Evolutionary conservation across 2,329 filamentous ascomycete genomes (phyloP).

Genomic region (Aspergillus sp.): DNA sequence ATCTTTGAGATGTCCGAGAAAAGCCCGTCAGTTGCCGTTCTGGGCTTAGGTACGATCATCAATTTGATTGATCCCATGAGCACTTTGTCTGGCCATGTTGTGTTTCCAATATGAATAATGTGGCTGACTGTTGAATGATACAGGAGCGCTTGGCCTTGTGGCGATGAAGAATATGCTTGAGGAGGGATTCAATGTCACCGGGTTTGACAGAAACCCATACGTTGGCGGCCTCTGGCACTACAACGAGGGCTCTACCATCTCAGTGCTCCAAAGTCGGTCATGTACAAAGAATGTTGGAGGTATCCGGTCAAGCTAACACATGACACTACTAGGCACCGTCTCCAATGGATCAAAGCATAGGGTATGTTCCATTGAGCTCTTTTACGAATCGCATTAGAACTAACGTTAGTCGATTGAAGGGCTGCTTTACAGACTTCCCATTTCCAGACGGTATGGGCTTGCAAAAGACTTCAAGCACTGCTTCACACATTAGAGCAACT

Average conservation of each 20-base stretch:
- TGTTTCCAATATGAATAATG: neutral
- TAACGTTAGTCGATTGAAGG: neutral
- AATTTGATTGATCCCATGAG: neutral
- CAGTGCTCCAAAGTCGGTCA: conserved; percentile 29
- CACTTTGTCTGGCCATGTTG: neutral
- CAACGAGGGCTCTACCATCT: conserved; percentile 31
- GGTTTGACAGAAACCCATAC: conserved; percentile 44
- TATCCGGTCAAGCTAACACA: neutral
- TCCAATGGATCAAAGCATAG: neutral
- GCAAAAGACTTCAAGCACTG: neutral
- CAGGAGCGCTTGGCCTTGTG: conserved; percentile 38
- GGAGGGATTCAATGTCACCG: conserved; percentile 46
- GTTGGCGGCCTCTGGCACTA: conserved; percentile 49
- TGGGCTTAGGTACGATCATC: neutral
- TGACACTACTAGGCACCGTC: neutral
- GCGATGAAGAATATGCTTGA: conserved; percentile 47
- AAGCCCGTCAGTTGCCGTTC: neutral
- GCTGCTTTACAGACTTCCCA: neutral
- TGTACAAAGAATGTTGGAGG: neutral
- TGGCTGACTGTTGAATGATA: neutral
- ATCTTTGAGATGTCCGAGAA: neutral
- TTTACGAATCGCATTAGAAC: neutral
- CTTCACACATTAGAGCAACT: neutral
- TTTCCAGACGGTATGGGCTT: neutral
- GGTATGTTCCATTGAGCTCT: neutral